Evolutionary conservation across 129 eudicot species (phyloP), one percentile per base, ranked within the genome.

Genomic region (Artemisia annua): DNA sequence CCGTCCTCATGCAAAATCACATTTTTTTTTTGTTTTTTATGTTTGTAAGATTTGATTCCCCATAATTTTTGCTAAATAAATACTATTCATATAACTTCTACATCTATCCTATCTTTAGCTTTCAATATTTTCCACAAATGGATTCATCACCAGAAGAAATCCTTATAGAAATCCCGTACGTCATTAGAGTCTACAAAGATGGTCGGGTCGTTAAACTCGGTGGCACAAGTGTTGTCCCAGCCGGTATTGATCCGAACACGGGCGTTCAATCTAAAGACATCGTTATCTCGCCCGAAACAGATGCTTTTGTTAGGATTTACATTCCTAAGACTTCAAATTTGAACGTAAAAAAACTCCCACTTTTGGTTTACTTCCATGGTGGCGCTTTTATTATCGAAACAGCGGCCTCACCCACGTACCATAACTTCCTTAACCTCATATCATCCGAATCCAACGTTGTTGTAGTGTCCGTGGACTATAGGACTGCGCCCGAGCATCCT

Each of bases 321-420:
- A 70, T 65, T 19, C 89, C 93, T 7, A 75, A 32, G 43, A 35
- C 16, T 56, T 4, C 57, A 14, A 55, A n/a, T 55, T 39, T 62
- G 63, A n/a, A 48, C 75, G 12, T 11, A 51, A 24, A 76, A 53
- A 85, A 78, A 19, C 85, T 83, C 50, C 91, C 95, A 2, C 51
- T 88, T 5, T 63, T 87, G 1, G 12, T 90, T 48, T 90, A 81
- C 73, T 81, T 76, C 66, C 96, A 90, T 66, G 96, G 94, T n/a
- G 96, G 96, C 14, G 96, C 83, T 0, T 87, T 85, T 19, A 54
- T 54, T 5, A 4, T 55, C 55, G 71, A 62, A 52, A 39, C 86
- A 11, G 79, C 84, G 22, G 55, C 70, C 13, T 71, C 79, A 9
- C 39, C 78, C 2, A 12, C 35, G n/a, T 68, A 67, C 71, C 87